Evolutionary conservation across 805 yeast genomes (phyloP).

Genomic region (Candida ascalaphidarum): DNA sequence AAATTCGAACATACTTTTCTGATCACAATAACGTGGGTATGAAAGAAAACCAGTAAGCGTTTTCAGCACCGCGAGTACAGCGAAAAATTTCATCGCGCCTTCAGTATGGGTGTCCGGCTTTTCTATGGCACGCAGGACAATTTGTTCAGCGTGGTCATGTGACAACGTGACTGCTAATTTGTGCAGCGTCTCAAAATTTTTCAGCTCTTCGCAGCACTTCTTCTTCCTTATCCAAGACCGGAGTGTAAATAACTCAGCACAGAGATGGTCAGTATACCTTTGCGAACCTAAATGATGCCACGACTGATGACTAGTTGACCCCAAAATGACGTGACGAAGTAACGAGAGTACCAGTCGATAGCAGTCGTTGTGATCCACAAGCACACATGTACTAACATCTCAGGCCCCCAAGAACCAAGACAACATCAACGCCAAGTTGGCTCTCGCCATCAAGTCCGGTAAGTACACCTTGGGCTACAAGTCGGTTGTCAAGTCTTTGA

Average conservation of each 20-base stretch:
- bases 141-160: no score
- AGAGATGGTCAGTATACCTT: slow-evolving; percentile 91
- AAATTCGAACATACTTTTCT: no score
- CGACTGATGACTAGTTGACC: not conserved
- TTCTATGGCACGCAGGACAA: no score
- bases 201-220: no score
- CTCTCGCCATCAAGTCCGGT: slow-evolving; percentile 98
- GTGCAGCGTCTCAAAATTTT: not conserved
- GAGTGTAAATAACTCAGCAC: slow-evolving; percentile 78
- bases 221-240: slow-evolving; percentile 86
- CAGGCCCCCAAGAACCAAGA: slow-evolving; percentile 98
- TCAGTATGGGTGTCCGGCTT: no score
- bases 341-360: no score
- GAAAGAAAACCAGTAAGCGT: no score
- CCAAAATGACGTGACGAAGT: no score
- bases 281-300: not conserved
- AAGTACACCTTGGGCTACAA: slow-evolving; percentile 99
- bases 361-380: not conserved
- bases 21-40: no score
- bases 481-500: slow-evolving; percentile 95
- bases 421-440: slow-evolving; percentile 95
- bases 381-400: slow-evolving; percentile 29
- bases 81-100: no score
- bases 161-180: not conserved
- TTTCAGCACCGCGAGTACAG: no score